These are phyloP conservation scores for Musa acuminata DNA, from an alignment of 176 grass and related monocot species.

Conservation along the genomic window DNA sequence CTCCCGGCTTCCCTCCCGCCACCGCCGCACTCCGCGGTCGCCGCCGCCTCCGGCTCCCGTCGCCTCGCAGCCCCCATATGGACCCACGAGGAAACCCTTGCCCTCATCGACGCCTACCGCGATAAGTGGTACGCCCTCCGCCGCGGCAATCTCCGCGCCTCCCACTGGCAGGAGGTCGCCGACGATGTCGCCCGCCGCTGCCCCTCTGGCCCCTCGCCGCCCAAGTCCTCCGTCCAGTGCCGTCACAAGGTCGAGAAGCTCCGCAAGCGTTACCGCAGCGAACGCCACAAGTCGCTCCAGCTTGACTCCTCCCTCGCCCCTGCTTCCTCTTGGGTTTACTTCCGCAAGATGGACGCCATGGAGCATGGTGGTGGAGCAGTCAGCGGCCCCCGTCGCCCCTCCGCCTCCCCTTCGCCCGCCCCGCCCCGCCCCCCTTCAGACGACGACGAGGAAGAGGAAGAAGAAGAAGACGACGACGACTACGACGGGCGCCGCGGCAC, in stretches of 20 bases:
- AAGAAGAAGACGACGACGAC: constrained; percentile 2
- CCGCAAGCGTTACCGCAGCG: constrained; percentile 45
- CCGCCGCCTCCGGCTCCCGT: constrained; percentile 22
- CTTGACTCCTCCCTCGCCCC: constrained; percentile 26
- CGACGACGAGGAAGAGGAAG: constrained; percentile 37
- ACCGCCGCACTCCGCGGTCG: constrained; percentile 14
- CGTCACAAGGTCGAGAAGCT: constrained; percentile 84
- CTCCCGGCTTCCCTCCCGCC: constrained; percentile 18
- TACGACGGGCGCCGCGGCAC: constrained; percentile 18
- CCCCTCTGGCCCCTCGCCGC: constrained; percentile 38
- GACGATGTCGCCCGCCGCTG: constrained; percentile 44
- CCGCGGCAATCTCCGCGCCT: constrained; percentile 45
- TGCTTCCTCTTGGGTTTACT: constrained; percentile 63
- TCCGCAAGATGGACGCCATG: constrained; percentile 66
- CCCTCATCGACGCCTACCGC: constrained; percentile 50
- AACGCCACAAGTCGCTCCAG: constrained; percentile 36
- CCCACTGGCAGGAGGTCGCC: constrained; percentile 55
- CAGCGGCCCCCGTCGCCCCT: constrained; percentile 12
- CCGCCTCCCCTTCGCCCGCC: constrained; percentile 11
- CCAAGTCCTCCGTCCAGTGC: constrained; percentile 68
- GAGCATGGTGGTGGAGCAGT: constrained; percentile 29
- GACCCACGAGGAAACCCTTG: constrained; percentile 46
- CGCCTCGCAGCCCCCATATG: constrained; percentile 58
- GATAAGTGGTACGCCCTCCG: constrained; percentile 46
- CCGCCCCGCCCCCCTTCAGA: constrained; percentile 17